Base-by-base conservation (phyloP, 805 yeast genomes). In the Wickerhamomyces mucosus region DNA sequence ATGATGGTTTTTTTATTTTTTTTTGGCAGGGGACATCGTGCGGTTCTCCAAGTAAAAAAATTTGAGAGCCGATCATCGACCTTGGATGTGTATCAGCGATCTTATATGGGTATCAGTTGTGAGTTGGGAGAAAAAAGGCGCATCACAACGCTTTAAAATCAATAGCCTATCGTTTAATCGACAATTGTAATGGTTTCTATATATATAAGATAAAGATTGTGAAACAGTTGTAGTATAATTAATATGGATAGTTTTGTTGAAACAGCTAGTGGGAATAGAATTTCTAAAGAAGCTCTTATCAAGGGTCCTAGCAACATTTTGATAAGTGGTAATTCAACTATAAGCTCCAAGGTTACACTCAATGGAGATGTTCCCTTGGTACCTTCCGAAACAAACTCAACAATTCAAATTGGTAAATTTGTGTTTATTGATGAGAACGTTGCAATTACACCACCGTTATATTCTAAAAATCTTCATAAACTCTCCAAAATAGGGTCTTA, bases 221-320 rank as follows among this genome's bases (percentile, higher is more conserved):
- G n/a, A n/a, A n/a, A n/a, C n/a, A n/a, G n/a, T n/a, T n/a, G n/a
- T n/a, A n/a, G n/a, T n/a, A n/a, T n/a, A n/a, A n/a, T n/a, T n/a
- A n/a, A n/a, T 12, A 21, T 21, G 24, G 24, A 21, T 21, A 14
- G 13, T 6, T 21, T 21, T 11, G 7, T 67, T 4, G 75, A 70
- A 37, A 72, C 79, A 0, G 43, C 59, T 4, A 58, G 68, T 3
- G 75, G 75, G 1, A 72, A 68, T 42, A 52, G 72, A 23, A 66
- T 74, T 20, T 63, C 72, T 27, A 56, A 53, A 31, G 36, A 45
- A 3, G 69, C 77, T 3, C 27, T 34, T n/a, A 60, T 73, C 27
- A 46, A 45, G 3, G 71, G 70, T 3, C 50, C 72, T 0, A 51
- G 59, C 7, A 50, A 53, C 16, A 69, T 74, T 12, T 46, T 59